Evolutionary conservation across 805 yeast genomes (phyloP).

Genomic region (Starmerella potacharoeniae): DNA sequence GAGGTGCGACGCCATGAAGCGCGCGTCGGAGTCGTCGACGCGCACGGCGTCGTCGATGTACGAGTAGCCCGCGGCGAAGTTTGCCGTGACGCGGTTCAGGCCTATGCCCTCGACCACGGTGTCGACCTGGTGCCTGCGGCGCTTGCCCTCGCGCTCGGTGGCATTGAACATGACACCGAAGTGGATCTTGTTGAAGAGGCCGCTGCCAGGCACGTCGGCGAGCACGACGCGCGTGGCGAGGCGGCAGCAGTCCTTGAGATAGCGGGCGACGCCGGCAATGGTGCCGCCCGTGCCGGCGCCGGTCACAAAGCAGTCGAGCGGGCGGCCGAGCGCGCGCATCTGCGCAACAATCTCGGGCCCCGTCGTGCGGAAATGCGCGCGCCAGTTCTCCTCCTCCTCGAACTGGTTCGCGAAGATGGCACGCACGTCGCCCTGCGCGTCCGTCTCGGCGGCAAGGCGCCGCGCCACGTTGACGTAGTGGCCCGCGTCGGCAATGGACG

Average conservation of each 20-base stretch:
- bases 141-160: slow-evolving; percentile 82
- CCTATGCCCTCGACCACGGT: slow-evolving; percentile 93
- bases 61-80: slow-evolving; percentile 60
- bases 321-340: slow-evolving; percentile 46
- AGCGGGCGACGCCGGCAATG: slow-evolving; percentile 79
- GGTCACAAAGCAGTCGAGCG: slow-evolving; percentile 64
- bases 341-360: slow-evolving; percentile 90
- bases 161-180: slow-evolving; percentile 88
- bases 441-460: slow-evolving; percentile 44
- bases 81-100: slow-evolving; percentile 70
- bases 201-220: slow-evolving; percentile 96
- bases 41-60: slow-evolving; percentile 67
- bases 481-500: slow-evolving; percentile 83
- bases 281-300: slow-evolving; percentile 99
- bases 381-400: slow-evolving; percentile 88
- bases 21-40: slow-evolving; percentile 69
- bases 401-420: slow-evolving; percentile 94
- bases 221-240: slow-evolving; percentile 42
- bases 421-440: slow-evolving; percentile 29
- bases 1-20: slow-evolving; percentile 76
- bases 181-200: slow-evolving; percentile 72
- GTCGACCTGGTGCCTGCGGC: slow-evolving; percentile 93
- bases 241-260: slow-evolving; percentile 42
- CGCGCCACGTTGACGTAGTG: slow-evolving; percentile 89
- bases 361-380: slow-evolving; percentile 65